Base-by-base conservation (phyloP, 2,329 filamentous ascomycete species). In the Penicillium oxalicum region DNA sequence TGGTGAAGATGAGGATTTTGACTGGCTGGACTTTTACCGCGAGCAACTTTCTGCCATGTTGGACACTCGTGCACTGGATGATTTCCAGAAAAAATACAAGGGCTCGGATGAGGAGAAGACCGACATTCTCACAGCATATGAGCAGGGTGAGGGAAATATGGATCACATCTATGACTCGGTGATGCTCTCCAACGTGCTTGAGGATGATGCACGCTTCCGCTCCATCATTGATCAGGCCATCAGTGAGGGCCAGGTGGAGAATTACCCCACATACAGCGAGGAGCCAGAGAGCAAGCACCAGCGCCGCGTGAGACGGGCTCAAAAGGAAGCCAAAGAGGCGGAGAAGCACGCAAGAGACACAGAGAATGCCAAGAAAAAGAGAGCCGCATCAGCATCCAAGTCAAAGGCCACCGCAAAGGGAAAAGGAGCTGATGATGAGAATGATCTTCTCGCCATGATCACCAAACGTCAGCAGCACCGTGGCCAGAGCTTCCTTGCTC, bases 1-100 rank as follows among this genome's bases (percentile, higher is more conserved):
- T 24, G 79, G 77, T 29, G 71, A 77, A 44, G 86, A 89, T 64
- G 79, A 81, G 4, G 87, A 85, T 46, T 98, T 97, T 73, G 81
- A 88, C 74, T 98, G 93, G 93, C 77, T 81, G 46, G 84, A 87
- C 41, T 98, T 90, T 74, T 98, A 94, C 75, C 82, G 84, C 47
- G 83, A 86, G 55, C 90, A 95, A 61, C 95, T 85, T 67, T 81
- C 80, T 43, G 84, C 91, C 48, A 78, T 88, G 26, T 77, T 98
- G 44, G 90, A 82, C 13, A 73, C 77, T 3, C 83, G 88, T 51
- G 81, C 82, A 4, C 91, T 98, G 57, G 78, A 84, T 47, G 80
- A 83, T 47, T 88, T 97, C 61, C 81, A 87, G 50, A 73, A 77
- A 28, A 77, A 85, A 55, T 98, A 97, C 75, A 90, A 91, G 71